Percentiles rank a stretch among this genome's conserved stretches.
These are phyloP conservation scores for Irpex sp. DNA, from an alignment of 1,284 basidiomycete genomes.

Conservation along the genomic window DNA sequence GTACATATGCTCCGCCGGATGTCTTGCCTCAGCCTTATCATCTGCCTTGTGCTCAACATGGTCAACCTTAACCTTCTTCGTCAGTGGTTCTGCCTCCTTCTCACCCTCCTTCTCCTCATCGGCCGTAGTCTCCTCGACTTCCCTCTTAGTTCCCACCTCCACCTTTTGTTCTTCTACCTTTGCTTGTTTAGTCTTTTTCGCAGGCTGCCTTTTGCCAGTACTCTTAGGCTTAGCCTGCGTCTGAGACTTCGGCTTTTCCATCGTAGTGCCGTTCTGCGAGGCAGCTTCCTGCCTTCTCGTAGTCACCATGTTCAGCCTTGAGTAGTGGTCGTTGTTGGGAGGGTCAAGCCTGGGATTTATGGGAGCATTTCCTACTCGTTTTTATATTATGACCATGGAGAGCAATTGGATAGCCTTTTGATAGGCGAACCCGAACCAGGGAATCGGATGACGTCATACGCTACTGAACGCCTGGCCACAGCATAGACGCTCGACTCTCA, in stretches of 20 bases:
- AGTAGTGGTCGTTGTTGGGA: not conserved
- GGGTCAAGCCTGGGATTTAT: no score
- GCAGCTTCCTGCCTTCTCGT: not conserved
- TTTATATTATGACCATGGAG: no score
- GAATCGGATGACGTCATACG: no score
- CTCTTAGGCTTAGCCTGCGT: not conserved
- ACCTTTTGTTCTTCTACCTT: not conserved
- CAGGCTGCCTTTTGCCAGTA: not conserved
- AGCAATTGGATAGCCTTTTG: no score
- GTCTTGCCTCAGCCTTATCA: constrained; percentile 1
- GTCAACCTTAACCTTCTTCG: constrained; percentile 5
- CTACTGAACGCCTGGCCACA: no score
- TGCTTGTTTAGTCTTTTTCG: not conserved
- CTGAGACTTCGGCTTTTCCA: not conserved
- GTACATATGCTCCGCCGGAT: constrained; percentile 10
- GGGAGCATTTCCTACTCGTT: no score
- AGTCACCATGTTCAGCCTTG: not conserved
- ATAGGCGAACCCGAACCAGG: no score
- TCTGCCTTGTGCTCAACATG: not conserved
- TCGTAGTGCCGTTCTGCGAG: not conserved
- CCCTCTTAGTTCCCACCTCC: constrained; percentile 7
- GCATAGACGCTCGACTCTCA: no score
- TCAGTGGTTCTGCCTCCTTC: not conserved
- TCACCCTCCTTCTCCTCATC: not conserved
- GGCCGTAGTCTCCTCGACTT: not conserved